Evolutionary conservation across 345 rosid genomes (phyloP), one percentile per base, ranked within the genome.

Genomic region (Schrenkiella parvula): DNA sequence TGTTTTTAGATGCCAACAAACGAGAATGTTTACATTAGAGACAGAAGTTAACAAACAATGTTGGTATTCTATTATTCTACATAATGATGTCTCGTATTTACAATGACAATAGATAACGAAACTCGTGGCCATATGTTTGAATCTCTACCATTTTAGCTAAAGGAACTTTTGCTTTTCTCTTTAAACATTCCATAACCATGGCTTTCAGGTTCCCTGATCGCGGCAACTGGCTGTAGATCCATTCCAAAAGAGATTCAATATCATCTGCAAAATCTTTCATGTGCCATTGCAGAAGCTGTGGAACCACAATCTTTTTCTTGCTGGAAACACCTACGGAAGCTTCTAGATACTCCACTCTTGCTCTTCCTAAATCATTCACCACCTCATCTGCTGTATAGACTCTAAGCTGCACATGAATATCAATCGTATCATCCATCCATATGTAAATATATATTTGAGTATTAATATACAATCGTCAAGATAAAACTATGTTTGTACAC

Each of bases 151-250:
- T 76, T 72, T 82, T 90, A 39, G 81, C 65, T 6, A 79, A 52
- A 5, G 77, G 74, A 58, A 79, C 73, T 78, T 82, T 93, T n/a
- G 79, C 15, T 75, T 83, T 86, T 55, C 73, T 84, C 61, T 82
- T 84, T 46, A 87, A 73, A 77, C 92, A 84, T 57, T 87, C 96
- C 96, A 84, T 87, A 66, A 90, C 80, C 86, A 81, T 62, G 64
- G 83, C 83, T 73, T 82, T 90, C 42, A 87, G 74, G 29, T 79
- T 82, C 32, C 83, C 87, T 42, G 91, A 84, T 25, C 83, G 83
- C 1, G 97, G 93, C 73, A 90, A 61, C 50, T 90, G 92, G 81
- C 97, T 93, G 46, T 90, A 90, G 26, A 93, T 82, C 98, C 98
- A 93, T 82, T 89, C 95, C 4, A 89, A 65, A 2, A 93, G 85